Evolutionary conservation across 257 asterid species (phyloP).

Genomic region (Solanum etuberosum): DNA sequence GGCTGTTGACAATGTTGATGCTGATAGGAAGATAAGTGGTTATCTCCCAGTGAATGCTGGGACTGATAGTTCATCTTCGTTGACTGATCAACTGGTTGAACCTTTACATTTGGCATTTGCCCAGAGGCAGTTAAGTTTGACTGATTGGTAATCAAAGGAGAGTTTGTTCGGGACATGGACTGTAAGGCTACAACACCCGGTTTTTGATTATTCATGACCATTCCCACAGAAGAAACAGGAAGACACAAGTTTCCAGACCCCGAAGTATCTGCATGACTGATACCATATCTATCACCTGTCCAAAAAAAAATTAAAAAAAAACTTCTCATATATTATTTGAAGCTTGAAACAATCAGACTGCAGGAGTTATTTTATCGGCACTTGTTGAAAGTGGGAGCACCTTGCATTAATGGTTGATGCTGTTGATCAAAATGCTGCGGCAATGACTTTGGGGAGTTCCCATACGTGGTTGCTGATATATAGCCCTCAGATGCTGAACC

Average conservation of each 20-base stretch:
- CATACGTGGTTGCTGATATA: slow-evolving; percentile 34
- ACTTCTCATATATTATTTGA: not conserved
- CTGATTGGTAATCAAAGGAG: slow-evolving; percentile 38
- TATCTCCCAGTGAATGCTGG: slow-evolving; percentile 37
- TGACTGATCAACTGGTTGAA: slow-evolving; percentile 40
- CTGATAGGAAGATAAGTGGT: slow-evolving; percentile 41
- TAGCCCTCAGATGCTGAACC: slow-evolving; percentile 45
- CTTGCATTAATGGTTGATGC: slow-evolving; percentile 55
- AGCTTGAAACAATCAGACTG: not conserved
- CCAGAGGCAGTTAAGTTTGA: slow-evolving; percentile 35
- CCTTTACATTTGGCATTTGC: slow-evolving; percentile 35
- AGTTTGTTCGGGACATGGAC: slow-evolving; percentile 39
- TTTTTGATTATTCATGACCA: slow-evolving; percentile 41
- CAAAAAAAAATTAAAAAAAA: slow-evolving; percentile 8
- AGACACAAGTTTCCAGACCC: slow-evolving; percentile 58
- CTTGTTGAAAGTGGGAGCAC: slow-evolving; percentile 21
- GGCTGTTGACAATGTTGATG: slow-evolving; percentile 45
- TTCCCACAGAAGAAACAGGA: slow-evolving; percentile 51
- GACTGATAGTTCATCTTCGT: slow-evolving; percentile 48
- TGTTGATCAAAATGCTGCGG: slow-evolving; percentile 56
- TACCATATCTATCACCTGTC: slow-evolving; percentile 75
- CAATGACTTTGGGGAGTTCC: slow-evolving; percentile 48
- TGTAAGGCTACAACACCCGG: slow-evolving; percentile 37
- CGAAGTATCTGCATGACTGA: slow-evolving; percentile 46
- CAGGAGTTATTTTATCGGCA: not conserved